Percentiles rank a stretch among this genome's conserved stretches.
phyloP scores from a whole-genome alignment of 2,329 filamentous ascomycete genomes.

The Beauveria australis region DNA sequence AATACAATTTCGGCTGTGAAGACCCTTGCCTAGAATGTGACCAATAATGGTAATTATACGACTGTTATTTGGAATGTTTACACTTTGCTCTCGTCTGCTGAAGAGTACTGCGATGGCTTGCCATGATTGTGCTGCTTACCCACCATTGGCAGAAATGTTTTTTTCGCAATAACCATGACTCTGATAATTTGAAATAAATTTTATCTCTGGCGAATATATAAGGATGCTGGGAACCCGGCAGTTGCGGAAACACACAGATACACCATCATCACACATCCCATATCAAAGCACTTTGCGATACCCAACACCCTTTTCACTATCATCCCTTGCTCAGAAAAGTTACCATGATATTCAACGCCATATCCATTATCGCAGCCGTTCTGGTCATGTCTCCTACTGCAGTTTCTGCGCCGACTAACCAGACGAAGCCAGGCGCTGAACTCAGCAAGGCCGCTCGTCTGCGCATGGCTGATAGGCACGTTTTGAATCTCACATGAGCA shows the following conservation, averaged over 20 bases:
- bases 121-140: slow-evolving; percentile 1
- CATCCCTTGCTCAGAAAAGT: background rate
- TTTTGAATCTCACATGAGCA: background rate
- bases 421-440: slow-evolving; percentile 10
- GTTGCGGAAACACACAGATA: background rate
- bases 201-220: background rate
- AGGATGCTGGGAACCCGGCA: background rate
- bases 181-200: background rate
- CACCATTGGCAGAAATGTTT: background rate
- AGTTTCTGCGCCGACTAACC: slow-evolving; percentile 9
- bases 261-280: background rate
- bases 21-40: background rate
- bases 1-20: background rate
- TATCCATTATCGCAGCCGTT: slow-evolving; percentile 27
- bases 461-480: slow-evolving; percentile 31
- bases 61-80: background rate
- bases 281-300: background rate
- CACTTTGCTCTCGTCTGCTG: background rate
- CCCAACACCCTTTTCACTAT: background rate
- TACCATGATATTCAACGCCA: slow-evolving; percentile 29
- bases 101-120: background rate
- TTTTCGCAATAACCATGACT: background rate
- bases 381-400: slow-evolving; percentile 24
- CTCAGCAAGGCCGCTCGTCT: slow-evolving; percentile 30
- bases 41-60: background rate